Conservation (phyloP, 2,329 filamentous ascomycete species). For the Fusarium haematococcum region DNA sequence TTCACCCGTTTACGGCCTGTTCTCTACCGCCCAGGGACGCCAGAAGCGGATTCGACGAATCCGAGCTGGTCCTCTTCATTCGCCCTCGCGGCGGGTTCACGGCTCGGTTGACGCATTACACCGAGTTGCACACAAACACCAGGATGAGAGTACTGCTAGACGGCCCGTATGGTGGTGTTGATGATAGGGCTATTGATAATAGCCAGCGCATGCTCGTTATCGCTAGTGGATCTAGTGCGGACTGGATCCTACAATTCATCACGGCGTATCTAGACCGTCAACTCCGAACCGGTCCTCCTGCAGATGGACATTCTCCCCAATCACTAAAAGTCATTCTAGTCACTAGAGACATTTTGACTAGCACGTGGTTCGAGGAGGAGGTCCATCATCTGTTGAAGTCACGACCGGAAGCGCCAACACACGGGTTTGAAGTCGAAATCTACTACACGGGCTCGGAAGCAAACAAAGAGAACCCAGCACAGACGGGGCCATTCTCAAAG, state of each 20-base stretch:
- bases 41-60: not conserved
- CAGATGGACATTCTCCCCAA: not conserved
- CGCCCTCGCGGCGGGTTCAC: not conserved
- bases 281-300: not conserved
- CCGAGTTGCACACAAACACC: not conserved
- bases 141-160: not conserved
- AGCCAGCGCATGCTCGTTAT: not conserved
- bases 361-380: not conserved
- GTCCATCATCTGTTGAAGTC: not conserved
- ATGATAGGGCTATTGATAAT: not conserved
- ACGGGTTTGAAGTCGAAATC: not conserved
- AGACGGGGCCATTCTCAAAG: not conserved
- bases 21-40: not conserved
- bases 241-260: not conserved
- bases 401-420: not conserved
- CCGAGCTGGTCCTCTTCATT: not conserved
- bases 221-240: not conserved
- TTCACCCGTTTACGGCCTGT: not conserved
- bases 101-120: not conserved
- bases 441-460: not conserved
- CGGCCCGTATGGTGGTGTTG: not conserved
- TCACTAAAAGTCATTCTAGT: not conserved
- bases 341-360: not conserved
- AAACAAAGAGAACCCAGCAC: not conserved
- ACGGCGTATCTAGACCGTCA: not conserved